Percentiles rank a stretch among this genome's conserved stretches.
Conservation (phyloP, 139 green algal genomes). For the Mychonastes homosphaera region DNA sequence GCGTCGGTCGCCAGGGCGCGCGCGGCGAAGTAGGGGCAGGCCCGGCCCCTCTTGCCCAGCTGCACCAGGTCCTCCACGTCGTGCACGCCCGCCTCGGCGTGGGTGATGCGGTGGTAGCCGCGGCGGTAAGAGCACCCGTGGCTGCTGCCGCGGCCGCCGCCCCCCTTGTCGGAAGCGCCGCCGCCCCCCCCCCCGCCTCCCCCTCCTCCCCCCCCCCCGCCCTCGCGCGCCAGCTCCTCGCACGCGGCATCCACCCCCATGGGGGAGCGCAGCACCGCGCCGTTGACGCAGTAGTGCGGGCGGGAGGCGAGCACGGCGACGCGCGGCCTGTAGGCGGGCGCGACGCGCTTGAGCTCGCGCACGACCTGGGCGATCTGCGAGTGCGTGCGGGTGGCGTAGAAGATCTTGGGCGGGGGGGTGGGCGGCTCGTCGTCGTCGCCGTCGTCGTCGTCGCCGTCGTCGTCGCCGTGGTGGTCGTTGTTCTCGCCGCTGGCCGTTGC, state of each 20-base stretch:
- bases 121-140: too few relatives aligned
- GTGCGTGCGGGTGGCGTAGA: slow-evolving; percentile 82
- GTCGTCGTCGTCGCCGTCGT: neutral
- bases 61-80: slow-evolving; percentile 88
- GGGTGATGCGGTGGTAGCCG: too few relatives aligned
- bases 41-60: slow-evolving; percentile 30
- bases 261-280: slow-evolving; percentile 30
- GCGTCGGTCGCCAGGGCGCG: slow-evolving; percentile 51
- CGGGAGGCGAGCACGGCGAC: slow-evolving; percentile 79
- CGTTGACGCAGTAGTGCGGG: slow-evolving; percentile 86
- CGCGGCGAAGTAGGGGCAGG: slow-evolving; percentile 82
- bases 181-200: too few relatives aligned
- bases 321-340: slow-evolving; percentile 54
- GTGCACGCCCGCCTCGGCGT: slow-evolving; percentile 58
- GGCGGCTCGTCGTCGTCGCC: slow-evolving; percentile 5
- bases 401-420: slow-evolving; percentile 59
- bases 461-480: neutral
- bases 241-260: slow-evolving; percentile 62
- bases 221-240: slow-evolving; percentile 53
- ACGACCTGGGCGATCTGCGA: slow-evolving; percentile 92
- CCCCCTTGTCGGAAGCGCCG: too few relatives aligned
- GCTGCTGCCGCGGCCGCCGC: too few relatives aligned
- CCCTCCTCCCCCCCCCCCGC: slow-evolving; percentile 14
- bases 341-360: slow-evolving; percentile 76
- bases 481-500: neutral